Percentiles rank a stretch among this genome's conserved stretches.
These are phyloP conservation scores for Hypoxylon rickii DNA, from an alignment of 495 filamentous ascomycete genomes.

Conservation along the genomic window DNA sequence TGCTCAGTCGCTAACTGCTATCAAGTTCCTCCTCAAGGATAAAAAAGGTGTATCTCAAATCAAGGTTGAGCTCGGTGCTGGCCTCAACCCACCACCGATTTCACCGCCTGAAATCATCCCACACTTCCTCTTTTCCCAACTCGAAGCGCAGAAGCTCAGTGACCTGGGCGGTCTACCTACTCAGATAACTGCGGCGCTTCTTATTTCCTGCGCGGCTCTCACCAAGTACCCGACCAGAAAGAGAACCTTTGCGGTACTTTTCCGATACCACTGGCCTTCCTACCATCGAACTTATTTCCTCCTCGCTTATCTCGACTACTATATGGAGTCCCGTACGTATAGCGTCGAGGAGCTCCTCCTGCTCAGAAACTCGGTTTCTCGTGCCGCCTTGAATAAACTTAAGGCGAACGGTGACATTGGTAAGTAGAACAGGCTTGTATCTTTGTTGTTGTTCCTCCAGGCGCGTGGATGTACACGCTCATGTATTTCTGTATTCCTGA, in stretches of 20 bases:
- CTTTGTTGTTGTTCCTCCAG: not conserved
- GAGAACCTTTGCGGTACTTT: conserved; percentile 32
- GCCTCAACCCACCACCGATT: not conserved
- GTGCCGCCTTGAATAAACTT: conserved; percentile 19
- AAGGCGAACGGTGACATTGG: conserved; percentile 41
- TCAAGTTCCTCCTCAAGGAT: conserved; percentile 16
- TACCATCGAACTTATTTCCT: conserved; percentile 39
- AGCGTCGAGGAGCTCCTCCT: conserved; percentile 44
- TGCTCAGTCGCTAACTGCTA: not conserved
- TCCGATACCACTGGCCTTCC: conserved; percentile 33
- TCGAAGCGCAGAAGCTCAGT: conserved; percentile 43
- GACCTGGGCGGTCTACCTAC: conserved; percentile 18
- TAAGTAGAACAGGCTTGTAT: conserved; percentile 20
- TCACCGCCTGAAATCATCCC: conserved; percentile 1
- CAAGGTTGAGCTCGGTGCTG: not conserved
- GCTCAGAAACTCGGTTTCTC: conserved; percentile 27
- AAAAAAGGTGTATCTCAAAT: not conserved
- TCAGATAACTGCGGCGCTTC: conserved; percentile 30
- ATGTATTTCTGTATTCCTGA: not conserved
- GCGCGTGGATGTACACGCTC: not conserved
- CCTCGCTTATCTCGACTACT: conserved; percentile 37
- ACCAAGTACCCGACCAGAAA: not conserved
- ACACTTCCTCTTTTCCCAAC: conserved; percentile 42
- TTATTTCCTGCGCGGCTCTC: conserved; percentile 17
- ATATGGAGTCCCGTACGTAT: conserved; percentile 45